phyloP scores from a whole-genome alignment of 2,329 filamentous ascomycete species.

The Cercospora beticola region DNA sequence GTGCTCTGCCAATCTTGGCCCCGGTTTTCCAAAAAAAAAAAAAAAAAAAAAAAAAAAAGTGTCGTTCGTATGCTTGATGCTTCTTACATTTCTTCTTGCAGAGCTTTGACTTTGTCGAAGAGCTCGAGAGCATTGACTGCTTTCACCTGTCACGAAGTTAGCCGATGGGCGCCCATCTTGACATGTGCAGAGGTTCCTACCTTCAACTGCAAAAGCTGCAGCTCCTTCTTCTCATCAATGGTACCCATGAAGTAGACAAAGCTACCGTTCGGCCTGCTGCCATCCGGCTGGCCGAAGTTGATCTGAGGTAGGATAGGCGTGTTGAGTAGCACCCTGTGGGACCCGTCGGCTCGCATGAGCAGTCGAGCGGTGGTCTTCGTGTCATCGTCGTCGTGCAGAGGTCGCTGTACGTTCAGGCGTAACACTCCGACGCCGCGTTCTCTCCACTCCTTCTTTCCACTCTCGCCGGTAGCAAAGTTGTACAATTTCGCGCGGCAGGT shows the following conservation, averaged over 20 bases:
- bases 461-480: constrained; percentile 61
- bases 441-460: constrained; percentile 68
- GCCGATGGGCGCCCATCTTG: background rate
- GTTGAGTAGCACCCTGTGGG: constrained; percentile 82
- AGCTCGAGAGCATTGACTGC: constrained; percentile 48
- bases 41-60: background rate
- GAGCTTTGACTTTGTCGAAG: constrained; percentile 45
- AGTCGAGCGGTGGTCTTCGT: constrained; percentile 64
- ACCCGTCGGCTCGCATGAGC: constrained; percentile 88
- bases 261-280: constrained; percentile 67
- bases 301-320: constrained; percentile 75
- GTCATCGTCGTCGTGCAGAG: constrained; percentile 50
- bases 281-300: constrained; percentile 67
- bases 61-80: background rate
- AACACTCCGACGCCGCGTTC: constrained; percentile 82
- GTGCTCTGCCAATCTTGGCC: background rate
- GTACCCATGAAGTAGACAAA: constrained; percentile 63
- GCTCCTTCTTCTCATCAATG: constrained; percentile 52
- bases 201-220: constrained; percentile 57
- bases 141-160: constrained; percentile 41
- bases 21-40: background rate
- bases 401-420: constrained; percentile 71
- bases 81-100: constrained; percentile 43
- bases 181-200: constrained; percentile 39
- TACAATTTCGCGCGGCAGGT: constrained; percentile 82